Evolutionary conservation across 495 filamentous ascomycete genomes (phyloP).

Genomic region (Jackrogersella multiformis): DNA sequence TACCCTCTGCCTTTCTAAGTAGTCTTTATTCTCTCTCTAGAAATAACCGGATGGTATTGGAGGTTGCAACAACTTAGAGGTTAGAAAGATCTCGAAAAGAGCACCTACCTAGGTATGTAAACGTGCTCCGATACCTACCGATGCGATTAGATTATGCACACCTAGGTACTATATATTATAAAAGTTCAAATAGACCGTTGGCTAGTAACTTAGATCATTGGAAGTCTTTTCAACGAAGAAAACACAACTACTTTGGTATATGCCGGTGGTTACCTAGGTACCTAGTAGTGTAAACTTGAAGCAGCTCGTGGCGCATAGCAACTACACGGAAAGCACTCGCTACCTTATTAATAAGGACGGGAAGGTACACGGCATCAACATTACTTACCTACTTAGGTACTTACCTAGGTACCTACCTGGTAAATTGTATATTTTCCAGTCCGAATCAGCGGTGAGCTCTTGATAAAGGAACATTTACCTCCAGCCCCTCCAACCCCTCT

Average conservation of each 20-base stretch:
- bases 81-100: conserved; percentile 1
- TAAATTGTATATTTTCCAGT: conserved; percentile 20
- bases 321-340: background rate
- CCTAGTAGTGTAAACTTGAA: no score
- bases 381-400: no score
- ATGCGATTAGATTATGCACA: conserved; percentile 23
- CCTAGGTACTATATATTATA: background rate
- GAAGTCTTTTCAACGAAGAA: no score
- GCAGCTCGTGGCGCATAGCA: no score
- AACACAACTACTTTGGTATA: no score
- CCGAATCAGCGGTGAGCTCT: conserved; percentile 39
- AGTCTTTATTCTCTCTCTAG: conserved; percentile 3
- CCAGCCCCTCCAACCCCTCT: conserved; percentile 1
- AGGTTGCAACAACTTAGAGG: background rate
- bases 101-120: conserved; percentile 27
- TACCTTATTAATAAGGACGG: conserved; percentile 11
- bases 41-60: conserved; percentile 7
- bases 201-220: no score
- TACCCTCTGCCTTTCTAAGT: background rate
- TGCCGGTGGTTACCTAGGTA: no score
- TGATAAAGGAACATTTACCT: conserved; percentile 1
- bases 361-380: conserved; percentile 8
- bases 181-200: conserved; percentile 9
- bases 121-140: no score
- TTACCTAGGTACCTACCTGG: no score